Percentiles rank a stretch among this genome's conserved stretches.
These are phyloP conservation scores for Marasmius sp. DNA, from an alignment of 1,284 basidiomycete species.

Conservation along the genomic window DNA sequence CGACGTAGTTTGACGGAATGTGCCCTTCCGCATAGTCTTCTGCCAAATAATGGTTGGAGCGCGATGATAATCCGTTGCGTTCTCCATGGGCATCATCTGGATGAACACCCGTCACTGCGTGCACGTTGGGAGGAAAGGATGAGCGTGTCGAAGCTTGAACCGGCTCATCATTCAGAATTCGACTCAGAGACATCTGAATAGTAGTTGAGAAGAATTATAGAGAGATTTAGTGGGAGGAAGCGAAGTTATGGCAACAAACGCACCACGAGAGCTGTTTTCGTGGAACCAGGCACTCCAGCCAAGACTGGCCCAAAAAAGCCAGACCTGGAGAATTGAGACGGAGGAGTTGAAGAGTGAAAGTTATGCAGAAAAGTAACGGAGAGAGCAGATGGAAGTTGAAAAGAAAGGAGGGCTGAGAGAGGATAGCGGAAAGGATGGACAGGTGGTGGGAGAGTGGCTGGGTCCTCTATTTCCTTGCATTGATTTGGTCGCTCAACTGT, in stretches of 20 bases:
- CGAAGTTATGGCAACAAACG: background rate
- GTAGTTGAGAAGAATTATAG: background rate
- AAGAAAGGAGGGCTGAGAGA: background rate
- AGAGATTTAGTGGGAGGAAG: background rate
- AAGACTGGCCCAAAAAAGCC: background rate
- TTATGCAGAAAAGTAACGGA: background rate
- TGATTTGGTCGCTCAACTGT: background rate
- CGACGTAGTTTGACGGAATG: background rate
- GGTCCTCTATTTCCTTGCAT: background rate
- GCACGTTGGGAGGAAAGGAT: slow-evolving; percentile 17
- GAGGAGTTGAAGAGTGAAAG: background rate
- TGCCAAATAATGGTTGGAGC: background rate
- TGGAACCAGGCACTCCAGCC: slow-evolving; percentile 10
- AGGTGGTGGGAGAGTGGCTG: background rate
- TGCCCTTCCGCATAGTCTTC: background rate
- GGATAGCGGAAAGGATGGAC: background rate
- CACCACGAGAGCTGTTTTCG: slow-evolving; percentile 7
- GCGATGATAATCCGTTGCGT: background rate
- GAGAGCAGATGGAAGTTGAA: background rate
- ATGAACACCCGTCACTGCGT: background rate
- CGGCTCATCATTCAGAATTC: slow-evolving; percentile 73
- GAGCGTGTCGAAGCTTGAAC: slow-evolving; percentile 29
- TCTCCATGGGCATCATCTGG: background rate
- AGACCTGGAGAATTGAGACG: background rate
- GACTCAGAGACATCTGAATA: slow-evolving; percentile 62